Percentiles rank a stretch among this genome's conserved stretches.
Evolutionary conservation across 2,329 filamentous ascomycete species (phyloP).

Genomic region (Byssothecium circinans): DNA sequence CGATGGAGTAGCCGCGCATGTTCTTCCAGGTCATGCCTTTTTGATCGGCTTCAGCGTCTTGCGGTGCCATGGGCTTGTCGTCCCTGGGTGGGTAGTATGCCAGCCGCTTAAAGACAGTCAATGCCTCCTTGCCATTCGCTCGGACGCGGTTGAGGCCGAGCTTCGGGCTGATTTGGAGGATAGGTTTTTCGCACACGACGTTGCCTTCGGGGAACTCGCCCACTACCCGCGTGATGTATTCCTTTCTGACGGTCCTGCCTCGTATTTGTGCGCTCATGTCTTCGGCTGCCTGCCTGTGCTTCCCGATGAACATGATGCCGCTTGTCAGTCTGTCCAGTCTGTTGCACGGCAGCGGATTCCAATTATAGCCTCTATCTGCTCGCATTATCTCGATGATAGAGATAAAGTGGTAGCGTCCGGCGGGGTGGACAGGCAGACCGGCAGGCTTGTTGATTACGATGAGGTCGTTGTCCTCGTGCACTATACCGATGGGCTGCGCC

Average conservation of each 20-base stretch:
- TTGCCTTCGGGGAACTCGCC: constrained; percentile 91
- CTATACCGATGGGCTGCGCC: constrained; percentile 73
- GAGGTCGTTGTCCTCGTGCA: constrained; percentile 90
- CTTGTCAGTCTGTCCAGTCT: constrained; percentile 91
- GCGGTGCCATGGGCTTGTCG: constrained; percentile 18
- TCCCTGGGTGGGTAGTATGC: constrained; percentile 78
- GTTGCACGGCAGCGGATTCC: constrained; percentile 76
- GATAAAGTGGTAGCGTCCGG: constrained; percentile 94
- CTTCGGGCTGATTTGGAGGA: constrained; percentile 92
- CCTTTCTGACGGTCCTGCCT: constrained; percentile 82
- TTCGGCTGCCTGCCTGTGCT: constrained; percentile 78
- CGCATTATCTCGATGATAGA: constrained; percentile 92
- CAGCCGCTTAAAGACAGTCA: constrained; percentile 86
- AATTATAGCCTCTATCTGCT: constrained; percentile 64
- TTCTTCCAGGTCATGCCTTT: constrained; percentile 54
- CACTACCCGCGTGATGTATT: constrained; percentile 89
- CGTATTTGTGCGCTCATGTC: constrained; percentile 75
- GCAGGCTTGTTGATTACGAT: constrained; percentile 97
- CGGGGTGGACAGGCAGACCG: constrained; percentile 91
- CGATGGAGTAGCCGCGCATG: constrained; percentile 82
- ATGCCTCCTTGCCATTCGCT: constrained; percentile 85
- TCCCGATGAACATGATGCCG: constrained; percentile 97
- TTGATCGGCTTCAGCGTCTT: constrained; percentile 13
- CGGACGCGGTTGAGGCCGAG: constrained; percentile 92
- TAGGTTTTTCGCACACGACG: constrained; percentile 88